A percentile compares a stretch with the other conserved stretches of the same genome.
Conservation (phyloP, 1,284 basidiomycete species). For the Cutaneotrichosporon mucoides region DNA sequence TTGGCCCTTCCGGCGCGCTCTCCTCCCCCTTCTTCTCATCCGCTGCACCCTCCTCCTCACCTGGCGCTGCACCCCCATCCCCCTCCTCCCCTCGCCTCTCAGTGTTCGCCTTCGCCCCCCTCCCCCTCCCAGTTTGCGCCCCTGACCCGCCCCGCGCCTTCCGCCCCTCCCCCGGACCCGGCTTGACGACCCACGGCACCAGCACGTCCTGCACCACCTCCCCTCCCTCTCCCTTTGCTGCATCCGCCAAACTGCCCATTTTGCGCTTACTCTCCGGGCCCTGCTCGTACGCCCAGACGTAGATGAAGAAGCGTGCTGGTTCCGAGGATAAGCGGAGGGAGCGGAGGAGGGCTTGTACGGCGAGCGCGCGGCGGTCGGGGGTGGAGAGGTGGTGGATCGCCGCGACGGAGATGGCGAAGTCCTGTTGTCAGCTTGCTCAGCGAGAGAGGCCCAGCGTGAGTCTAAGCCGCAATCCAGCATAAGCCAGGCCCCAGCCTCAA, state of each 20-base stretch:
- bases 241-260: slow-evolving; percentile 50
- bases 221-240: slow-evolving; percentile 39
- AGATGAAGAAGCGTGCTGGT: slow-evolving; percentile 77
- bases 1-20: background rate
- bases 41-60: background rate
- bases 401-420: slow-evolving; percentile 91
- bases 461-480: no score
- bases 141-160: slow-evolving; percentile 2
- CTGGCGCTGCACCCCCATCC: background rate
- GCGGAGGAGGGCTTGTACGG: slow-evolving; percentile 67
- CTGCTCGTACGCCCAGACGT: slow-evolving; percentile 99
- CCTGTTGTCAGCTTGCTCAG: slow-evolving; percentile 53
- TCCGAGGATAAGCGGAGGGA: slow-evolving; percentile 56
- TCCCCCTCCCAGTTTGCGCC: background rate
- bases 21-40: background rate
- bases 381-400: slow-evolving; percentile 92
- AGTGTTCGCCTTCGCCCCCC: background rate
- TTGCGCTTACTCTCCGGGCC: slow-evolving; percentile 70
- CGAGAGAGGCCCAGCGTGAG: background rate
- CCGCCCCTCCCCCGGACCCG: slow-evolving; percentile 15
- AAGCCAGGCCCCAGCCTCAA: no score
- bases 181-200: slow-evolving; percentile 61
- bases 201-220: slow-evolving; percentile 59
- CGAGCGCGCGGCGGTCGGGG: slow-evolving; percentile 61
- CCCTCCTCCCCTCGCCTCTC: background rate